Evolutionary conservation across 768 basidiomycete species (phyloP), one percentile per base, ranked within the genome.

Genomic region (Fomitopsis pulvina): DNA sequence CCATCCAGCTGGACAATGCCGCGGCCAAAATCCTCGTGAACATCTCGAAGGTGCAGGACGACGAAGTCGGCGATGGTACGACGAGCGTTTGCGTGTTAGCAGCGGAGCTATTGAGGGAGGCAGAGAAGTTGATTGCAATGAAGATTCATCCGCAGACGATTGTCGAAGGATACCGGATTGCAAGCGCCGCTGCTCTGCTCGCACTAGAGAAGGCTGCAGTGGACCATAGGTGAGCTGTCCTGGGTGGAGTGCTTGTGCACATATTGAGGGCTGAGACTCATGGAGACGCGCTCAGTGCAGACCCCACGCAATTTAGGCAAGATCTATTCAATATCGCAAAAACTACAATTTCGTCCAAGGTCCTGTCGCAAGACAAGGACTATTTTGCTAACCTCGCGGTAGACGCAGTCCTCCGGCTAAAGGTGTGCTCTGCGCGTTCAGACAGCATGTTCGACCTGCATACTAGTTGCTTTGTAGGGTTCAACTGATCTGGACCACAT

Each of bases 11-110:
- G 55, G 96, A 99, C 70, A 98, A 99, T 65, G 91, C 96, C 4
- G 95, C 95, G 2, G 96, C 96, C 34, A 99, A 99, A 76, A 97
- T 99, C 66, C 79, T 99, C 48, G 96, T 99, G 60, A 98, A 99
- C 69, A 98, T 99, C 68, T 95, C 93, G 1, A 99, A 99, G 65
- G 95, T 98, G n/a, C 96, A 98, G 71, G 96, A 99, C 65, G 96
- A 99, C 64, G 96, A 99, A 68, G 85, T 99, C 41, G 96, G 96
- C 18, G 96, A 98, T 69, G 96, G 91, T 37, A 94, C 91, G 29
- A 94, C 91, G 21, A 81, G 77, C 45, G 92, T 98, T 24, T 92
- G 90, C 45, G 95, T 99, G 12, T 68, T 99, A 16, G 90, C 94
- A 2, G 80, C 90, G 9, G 96, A 99, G 62, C 69, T 98, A 55